Conservation (phyloP, 345 rosid species). For the Cardiospermum halicacabum region DNA sequence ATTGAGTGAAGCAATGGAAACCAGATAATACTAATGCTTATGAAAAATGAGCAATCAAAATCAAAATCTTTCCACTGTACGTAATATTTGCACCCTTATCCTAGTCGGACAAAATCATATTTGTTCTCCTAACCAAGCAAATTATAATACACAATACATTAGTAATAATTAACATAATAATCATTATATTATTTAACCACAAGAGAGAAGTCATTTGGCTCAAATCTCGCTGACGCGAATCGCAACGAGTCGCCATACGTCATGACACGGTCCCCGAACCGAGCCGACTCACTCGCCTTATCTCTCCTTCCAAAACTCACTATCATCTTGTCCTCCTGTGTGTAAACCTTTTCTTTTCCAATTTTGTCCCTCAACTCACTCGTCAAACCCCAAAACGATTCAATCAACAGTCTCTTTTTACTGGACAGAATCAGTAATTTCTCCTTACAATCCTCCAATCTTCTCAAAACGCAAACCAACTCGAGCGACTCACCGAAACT, state of each 20-base stretch:
- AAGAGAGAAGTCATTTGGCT: constrained; percentile 10
- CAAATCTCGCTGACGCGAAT: constrained; percentile 46
- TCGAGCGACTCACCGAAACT: constrained; percentile 62
- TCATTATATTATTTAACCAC: neutral
- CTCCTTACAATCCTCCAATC: constrained; percentile 52
- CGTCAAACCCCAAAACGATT: constrained; percentile 45
- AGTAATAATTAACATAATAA: neutral
- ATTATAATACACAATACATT: neutral
- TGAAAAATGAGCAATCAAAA: too few species aligned
- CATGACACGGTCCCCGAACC: constrained; percentile 42
- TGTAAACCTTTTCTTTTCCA: constrained; percentile 11
- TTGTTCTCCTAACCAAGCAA: neutral
- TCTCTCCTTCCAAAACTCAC: constrained; percentile 24
- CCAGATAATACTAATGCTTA: too few species aligned
- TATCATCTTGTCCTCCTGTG: constrained; percentile 22
- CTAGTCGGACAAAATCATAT: too few species aligned
- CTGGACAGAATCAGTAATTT: constrained; percentile 24
- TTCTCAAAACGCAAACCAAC: constrained; percentile 51
- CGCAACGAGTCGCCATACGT: constrained; percentile 23
- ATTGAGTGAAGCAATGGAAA: too few species aligned
- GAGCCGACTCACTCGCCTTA: constrained; percentile 48
- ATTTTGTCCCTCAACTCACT: constrained; percentile 36
- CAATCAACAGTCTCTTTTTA: constrained; percentile 41
- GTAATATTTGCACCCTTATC: too few species aligned
- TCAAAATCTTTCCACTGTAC: too few species aligned